Conservation (phyloP, 208 protist genomes). For the Acanthamoeba sp. region DNA sequence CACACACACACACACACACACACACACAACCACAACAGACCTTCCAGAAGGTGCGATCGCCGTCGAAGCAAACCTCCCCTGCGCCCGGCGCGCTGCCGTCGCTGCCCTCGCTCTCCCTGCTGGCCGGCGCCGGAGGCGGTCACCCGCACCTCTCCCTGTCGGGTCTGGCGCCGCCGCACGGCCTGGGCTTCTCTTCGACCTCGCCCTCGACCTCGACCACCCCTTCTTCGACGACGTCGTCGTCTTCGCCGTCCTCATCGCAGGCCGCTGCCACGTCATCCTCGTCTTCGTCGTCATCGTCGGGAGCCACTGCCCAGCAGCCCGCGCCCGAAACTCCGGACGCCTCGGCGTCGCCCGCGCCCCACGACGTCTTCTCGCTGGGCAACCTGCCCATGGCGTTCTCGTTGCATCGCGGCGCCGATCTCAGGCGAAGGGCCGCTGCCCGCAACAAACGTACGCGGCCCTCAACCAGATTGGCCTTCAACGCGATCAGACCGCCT, state of each 20-base stretch:
- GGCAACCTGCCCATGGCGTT: slow-evolving; percentile 58
- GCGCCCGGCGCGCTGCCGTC: not conserved
- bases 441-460: not conserved
- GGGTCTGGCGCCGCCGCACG: not conserved
- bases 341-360: not conserved
- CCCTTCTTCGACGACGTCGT: slow-evolving; percentile 11
- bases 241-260: not conserved
- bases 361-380: slow-evolving; percentile 10
- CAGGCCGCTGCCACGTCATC: slow-evolving; percentile 15
- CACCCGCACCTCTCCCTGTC: not conserved
- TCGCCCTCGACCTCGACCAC: not conserved
- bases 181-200: not conserved
- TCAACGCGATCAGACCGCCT: not conserved
- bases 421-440: slow-evolving; percentile 11
- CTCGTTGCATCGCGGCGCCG: not conserved
- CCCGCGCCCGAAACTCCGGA: not conserved
- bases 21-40: not conserved
- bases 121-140: not conserved
- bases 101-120: slow-evolving; percentile 15
- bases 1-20: not conserved
- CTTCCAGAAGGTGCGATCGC: slow-evolving; percentile 65
- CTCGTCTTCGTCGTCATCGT: slow-evolving; percentile 23
- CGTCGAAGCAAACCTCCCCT: not conserved
- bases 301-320: not conserved
- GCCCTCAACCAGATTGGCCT: no score